These are phyloP conservation scores for Trichoderma sp. DNA, from an alignment of 2,329 filamentous ascomycete species.

Conservation along the genomic window DNA sequence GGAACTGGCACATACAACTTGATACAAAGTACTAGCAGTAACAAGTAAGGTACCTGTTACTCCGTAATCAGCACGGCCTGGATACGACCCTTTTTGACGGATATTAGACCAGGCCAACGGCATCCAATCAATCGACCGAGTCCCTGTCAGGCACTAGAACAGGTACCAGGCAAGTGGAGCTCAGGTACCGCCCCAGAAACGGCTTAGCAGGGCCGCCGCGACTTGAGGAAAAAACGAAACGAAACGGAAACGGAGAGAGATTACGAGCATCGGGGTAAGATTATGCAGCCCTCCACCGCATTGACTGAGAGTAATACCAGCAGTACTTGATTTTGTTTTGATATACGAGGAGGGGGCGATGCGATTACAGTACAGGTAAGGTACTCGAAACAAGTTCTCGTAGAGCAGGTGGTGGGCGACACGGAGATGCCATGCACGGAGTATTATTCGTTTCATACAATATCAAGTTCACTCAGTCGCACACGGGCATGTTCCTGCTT, in stretches of 20 bases:
- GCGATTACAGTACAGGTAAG: too few relatives aligned
- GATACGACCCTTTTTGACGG: neutral
- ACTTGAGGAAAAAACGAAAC: neutral
- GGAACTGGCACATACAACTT: neutral
- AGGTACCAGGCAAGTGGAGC: neutral
- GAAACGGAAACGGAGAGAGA: neutral
- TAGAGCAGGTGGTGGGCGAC: too few relatives aligned
- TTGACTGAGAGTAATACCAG: neutral
- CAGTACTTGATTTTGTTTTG: neutral
- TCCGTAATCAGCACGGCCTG: neutral
- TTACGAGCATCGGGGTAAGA: constrained; percentile 17
- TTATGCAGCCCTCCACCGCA: constrained; percentile 13
- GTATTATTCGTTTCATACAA: too few relatives aligned
- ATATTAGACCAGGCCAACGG: neutral
- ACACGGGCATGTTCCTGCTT: neutral
- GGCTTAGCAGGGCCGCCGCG: neutral
- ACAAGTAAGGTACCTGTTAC: neutral
- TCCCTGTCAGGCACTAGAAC: neutral
- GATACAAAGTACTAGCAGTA: neutral
- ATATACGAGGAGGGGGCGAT: neutral
- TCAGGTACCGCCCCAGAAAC: constrained; percentile 4
- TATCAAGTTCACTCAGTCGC: neutral
- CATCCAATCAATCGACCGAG: neutral
- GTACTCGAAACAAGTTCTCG: neutral
- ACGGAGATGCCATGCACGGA: too few relatives aligned